Base-by-base conservation (phyloP, 805 yeast species). In the Wickerhamomyces sydowiorum region DNA sequence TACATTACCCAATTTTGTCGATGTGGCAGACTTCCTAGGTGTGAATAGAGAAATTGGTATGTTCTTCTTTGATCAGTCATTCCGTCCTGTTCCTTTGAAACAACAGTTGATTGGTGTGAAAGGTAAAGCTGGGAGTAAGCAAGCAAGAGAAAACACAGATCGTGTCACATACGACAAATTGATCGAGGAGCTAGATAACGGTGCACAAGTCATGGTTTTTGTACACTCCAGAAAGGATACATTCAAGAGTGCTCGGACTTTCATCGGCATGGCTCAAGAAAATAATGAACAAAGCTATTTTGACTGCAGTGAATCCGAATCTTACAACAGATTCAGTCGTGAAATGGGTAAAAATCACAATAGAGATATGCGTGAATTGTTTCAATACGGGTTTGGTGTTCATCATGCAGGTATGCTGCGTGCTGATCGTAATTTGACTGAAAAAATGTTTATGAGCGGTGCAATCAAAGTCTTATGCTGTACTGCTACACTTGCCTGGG, bases 401-500 rank as follows among this genome's bases (percentile, higher is more conserved):
- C 99, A 93, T 62, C 98, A 93, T 66, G 99, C 99, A 0, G 99
- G 99, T 53, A 82, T 93, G 95, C 67, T 88, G 22, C 72, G 99
- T 48, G 66, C 89, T 1, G 99, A 93, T 56, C 76, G 99, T 56
- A 90, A 89, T 55, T 58, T 89, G 40, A 83, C 95, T 0, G 99
- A 95, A 54, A 82, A 81, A 56, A 76, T 91, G 83, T 93, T 93
- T 59, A 70, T 81, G 24, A 67, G 72, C 24, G 98, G 99, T 33
- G 85, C 89, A 0, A 83, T 93, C 48, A 86, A 82, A 45, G 98
- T 93, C 0, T 66, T 93, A 15, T 85, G 95, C 54, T 89, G 96
- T 73, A 93, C 99, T 3, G 96, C 99, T 0, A 93, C 99, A 0
- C 75, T 93, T 44, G 99, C 99, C 0, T 93, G 99, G 99, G 99